Base-by-base conservation (phyloP, 2,329 filamentous ascomycete genomes). In the Eurotiales sp. region DNA sequence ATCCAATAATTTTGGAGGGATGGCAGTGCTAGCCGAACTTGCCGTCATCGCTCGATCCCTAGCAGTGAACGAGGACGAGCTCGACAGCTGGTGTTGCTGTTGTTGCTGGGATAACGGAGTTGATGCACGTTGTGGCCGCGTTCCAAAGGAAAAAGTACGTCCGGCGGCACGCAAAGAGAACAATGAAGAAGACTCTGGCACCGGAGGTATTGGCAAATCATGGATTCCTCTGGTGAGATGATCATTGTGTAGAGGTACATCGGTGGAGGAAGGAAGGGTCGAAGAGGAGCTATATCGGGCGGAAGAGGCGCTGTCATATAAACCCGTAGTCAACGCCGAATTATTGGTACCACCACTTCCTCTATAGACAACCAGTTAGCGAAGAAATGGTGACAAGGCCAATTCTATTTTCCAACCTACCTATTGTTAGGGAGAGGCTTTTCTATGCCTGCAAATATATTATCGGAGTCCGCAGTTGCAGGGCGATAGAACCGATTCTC, bases 261-360 rank as follows among this genome's bases (percentile, higher is more conserved):
- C 79, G 11, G 77, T 69, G n/a, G 77, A 80, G 17, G 77, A 80
- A 32, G 78, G 79, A 34, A 79, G 67, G 7, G 78, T 80, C 7
- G 78, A 80, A 6, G 78, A 77, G 25, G 76, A 80, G 63, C 77
- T 81, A 56, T 76, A 72, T 41, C 77, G 76, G 39, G 74, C 74
- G 36, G 78, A 80, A 27, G 73, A 70, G 37, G 72, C 72, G 56
- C 69, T 72, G 54, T 75, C 73, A 55, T 74, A 67, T 55, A 71
- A 68, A 51, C 62, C 69, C 46, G 70, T 70, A 41, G 73, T 76
- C 19, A 72, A 75, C 46, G 65, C 67, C 21, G 76, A 78, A 50
- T 72, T 71, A 42, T 75, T 67, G 39, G 75, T 77, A 46, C 72
- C 73, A 57, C 73, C 75, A 61, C 76, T 79, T 52, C 71, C 72